These are phyloP conservation scores for Trichoderma sp. DNA, from an alignment of 2,329 filamentous ascomycete species.

Conservation along the genomic window DNA sequence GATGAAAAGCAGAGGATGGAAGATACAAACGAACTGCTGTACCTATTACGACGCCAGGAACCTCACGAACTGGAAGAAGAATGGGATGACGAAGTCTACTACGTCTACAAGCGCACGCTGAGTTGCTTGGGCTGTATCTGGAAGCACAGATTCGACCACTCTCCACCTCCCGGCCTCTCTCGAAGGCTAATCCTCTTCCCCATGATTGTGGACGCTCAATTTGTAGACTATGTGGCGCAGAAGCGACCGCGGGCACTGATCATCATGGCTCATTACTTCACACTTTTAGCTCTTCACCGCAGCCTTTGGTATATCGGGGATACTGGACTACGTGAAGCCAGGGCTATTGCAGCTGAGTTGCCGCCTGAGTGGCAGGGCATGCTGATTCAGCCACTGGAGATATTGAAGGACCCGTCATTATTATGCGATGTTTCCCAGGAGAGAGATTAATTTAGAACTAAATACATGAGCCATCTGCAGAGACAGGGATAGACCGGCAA, in stretches of 20 bases:
- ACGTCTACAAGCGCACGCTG: conserved; percentile 24
- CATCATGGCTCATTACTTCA: conserved; percentile 27
- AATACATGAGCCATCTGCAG: background rate
- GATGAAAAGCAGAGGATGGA: background rate
- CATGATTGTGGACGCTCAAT: conserved; percentile 23
- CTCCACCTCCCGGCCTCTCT: conserved; percentile 3
- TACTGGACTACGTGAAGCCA: background rate
- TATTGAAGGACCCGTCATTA: background rate
- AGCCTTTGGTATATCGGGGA: conserved; percentile 25
- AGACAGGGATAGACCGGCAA: background rate
- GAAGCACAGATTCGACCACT: conserved; percentile 19
- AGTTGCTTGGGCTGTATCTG: conserved; percentile 24
- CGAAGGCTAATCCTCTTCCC: conserved; percentile 24
- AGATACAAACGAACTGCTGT: background rate
- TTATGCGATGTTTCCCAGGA: background rate
- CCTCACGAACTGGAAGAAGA: background rate
- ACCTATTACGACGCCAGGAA: background rate
- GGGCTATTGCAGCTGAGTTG: background rate
- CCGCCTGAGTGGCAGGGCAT: background rate
- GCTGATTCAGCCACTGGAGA: background rate
- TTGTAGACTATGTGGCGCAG: conserved; percentile 24
- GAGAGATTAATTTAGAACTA: background rate
- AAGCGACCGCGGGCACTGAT: conserved; percentile 25
- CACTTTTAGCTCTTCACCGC: conserved; percentile 20
- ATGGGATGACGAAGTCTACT: conserved; percentile 21